Evolutionary conservation across 148 eudicot genomes (phyloP).

Genomic region (Limonium bicolor): DNA sequence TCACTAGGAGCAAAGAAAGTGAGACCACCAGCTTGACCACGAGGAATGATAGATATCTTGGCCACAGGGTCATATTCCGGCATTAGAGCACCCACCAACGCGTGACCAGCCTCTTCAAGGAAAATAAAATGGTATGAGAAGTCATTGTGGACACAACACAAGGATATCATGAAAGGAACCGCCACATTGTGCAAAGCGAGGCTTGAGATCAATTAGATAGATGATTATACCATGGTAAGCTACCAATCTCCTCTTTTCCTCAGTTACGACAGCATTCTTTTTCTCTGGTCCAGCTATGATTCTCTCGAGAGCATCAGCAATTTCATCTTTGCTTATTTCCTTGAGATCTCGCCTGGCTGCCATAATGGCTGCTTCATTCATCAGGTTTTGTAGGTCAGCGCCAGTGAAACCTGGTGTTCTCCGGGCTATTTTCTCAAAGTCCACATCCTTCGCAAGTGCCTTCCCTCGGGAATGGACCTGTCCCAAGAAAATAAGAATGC

Average conservation of each 20-base stretch:
- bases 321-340: conserved; percentile 29
- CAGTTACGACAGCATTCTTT: conserved; percentile 84
- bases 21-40: conserved; percentile 98
- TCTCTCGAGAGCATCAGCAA: conserved; percentile 57
- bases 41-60: conserved; percentile 91
- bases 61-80: conserved; percentile 97
- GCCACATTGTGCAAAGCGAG: too few relatives aligned
- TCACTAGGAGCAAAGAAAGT: conserved; percentile 98
- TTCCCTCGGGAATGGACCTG: too few relatives aligned
- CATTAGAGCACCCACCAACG: conserved; percentile 93
- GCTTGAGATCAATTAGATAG: too few relatives aligned
- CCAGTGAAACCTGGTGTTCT: conserved; percentile 71
- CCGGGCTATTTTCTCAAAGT: conserved; percentile 61
- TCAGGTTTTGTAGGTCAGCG: conserved; percentile 59
- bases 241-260: conserved; percentile 83
- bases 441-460: too few relatives aligned
- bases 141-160: not conserved
- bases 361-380: conserved; percentile 64
- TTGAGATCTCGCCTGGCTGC: conserved; percentile 40
- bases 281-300: conserved; percentile 60
- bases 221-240: conserved; percentile 67
- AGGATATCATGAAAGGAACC: too few relatives aligned
- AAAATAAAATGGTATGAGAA: not conserved
- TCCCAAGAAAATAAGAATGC: too few relatives aligned
- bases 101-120: conserved; percentile 89